These are phyloP conservation scores for Asparagopsis taxiformis DNA, from an alignment of 31 red algal genomes.

Conservation along the genomic window DNA sequence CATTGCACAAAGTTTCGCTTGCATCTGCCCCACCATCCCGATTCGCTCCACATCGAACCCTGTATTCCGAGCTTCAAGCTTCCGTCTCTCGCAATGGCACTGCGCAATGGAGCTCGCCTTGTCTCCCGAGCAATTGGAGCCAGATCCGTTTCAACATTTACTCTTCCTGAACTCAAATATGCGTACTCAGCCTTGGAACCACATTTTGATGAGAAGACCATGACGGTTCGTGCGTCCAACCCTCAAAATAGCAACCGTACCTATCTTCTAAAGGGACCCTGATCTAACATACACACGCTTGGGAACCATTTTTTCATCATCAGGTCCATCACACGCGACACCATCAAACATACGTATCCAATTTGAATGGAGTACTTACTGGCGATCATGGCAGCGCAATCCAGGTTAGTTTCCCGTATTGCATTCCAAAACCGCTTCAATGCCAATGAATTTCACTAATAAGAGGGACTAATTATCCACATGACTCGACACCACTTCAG, in stretches of 20 bases:
- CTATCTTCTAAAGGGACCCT: background rate
- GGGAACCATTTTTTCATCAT: too few relatives aligned
- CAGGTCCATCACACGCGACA: conserved; percentile 81
- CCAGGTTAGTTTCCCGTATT: conserved; percentile 10
- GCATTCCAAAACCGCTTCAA: too few relatives aligned
- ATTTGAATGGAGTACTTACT: conserved; percentile 76
- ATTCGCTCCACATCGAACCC: too few relatives aligned
- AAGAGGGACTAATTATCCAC: too few relatives aligned
- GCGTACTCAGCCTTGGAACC: conserved; percentile 83
- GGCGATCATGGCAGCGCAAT: conserved; percentile 63
- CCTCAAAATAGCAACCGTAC: background rate
- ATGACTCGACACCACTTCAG: too few relatives aligned
- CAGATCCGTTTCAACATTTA: conserved; percentile 49
- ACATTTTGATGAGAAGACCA: conserved; percentile 81
- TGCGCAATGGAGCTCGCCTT: conserved; percentile 8
- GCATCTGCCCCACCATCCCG: too few relatives aligned
- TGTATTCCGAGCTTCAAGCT: too few relatives aligned
- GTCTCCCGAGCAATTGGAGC: conserved; percentile 3
- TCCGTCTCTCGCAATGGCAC: background rate
- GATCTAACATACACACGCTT: background rate
- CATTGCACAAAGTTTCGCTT: too few relatives aligned
- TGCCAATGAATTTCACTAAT: too few relatives aligned
- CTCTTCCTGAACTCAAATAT: conserved; percentile 71
- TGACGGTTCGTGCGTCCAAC: conserved; percentile 19
- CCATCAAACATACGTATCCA: conserved; percentile 86